Conservation (phyloP, 345 rosid species). For the Salix suchowensis region DNA sequence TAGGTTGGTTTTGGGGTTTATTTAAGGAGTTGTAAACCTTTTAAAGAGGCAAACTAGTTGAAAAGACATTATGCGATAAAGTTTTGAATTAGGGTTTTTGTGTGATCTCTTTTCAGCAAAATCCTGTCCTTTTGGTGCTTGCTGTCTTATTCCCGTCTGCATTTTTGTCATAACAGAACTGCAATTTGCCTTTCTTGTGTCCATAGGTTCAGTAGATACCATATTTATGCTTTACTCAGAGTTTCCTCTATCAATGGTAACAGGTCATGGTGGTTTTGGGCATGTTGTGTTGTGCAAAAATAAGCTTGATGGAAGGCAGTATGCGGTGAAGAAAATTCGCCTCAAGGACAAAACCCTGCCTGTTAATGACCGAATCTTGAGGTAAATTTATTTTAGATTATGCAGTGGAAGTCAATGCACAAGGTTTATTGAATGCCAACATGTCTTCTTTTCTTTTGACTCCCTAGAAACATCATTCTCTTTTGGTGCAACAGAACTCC, state of each 20-base stretch:
- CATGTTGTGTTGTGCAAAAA: slow-evolving; percentile 92
- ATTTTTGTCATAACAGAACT: background rate
- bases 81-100: background rate
- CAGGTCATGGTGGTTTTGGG: slow-evolving; percentile 97
- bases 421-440: too few relatives aligned
- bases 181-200: background rate
- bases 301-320: slow-evolving; percentile 96
- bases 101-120: background rate
- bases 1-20: too few relatives aligned
- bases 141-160: too few relatives aligned
- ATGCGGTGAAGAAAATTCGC: slow-evolving; percentile 93
- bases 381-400: slow-evolving; percentile 41
- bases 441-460: background rate
- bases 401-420: slow-evolving; percentile 1
- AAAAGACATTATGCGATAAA: too few relatives aligned
- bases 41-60: too few relatives aligned
- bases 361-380: slow-evolving; percentile 63
- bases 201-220: background rate
- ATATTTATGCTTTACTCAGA: background rate
- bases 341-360: slow-evolving; percentile 83
- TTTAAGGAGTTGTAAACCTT: too few relatives aligned
- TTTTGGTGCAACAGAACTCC: background rate
- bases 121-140: too few relatives aligned
- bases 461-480: background rate
- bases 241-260: background rate